A percentile compares a stretch with the other conserved stretches of the same genome.
Conservation (phyloP, 352 stramenopile species). For the Albugo candida region DNA sequence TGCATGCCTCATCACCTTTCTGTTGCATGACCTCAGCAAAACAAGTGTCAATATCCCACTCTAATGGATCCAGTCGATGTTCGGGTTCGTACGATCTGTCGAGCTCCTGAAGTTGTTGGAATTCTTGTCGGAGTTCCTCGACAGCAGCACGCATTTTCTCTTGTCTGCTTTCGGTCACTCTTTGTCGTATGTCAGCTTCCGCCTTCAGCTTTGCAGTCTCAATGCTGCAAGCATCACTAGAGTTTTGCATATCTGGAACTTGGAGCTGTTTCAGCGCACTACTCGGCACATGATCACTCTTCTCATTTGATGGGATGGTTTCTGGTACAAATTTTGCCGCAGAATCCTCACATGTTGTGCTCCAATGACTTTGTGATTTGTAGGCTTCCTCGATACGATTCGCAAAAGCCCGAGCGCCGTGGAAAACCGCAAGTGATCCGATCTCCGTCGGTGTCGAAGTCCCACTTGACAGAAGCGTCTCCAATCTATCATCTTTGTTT, state of each 20-base stretch:
- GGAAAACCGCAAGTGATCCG: slow-evolving; percentile 33
- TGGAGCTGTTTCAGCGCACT: slow-evolving; percentile 15
- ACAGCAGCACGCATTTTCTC: slow-evolving; percentile 76
- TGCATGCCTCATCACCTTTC: slow-evolving; percentile 55
- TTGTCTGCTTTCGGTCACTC: slow-evolving; percentile 50
- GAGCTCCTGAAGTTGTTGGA: slow-evolving; percentile 37
- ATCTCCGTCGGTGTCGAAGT: slow-evolving; percentile 17
- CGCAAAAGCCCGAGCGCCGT: slow-evolving; percentile 52
- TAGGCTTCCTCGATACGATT: slow-evolving; percentile 26
- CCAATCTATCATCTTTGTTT: slow-evolving; percentile 18
- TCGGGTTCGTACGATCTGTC: slow-evolving; percentile 31
- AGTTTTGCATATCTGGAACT: slow-evolving; percentile 47
- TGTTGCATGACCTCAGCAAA: slow-evolving; percentile 49
- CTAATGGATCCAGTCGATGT: slow-evolving; percentile 32
- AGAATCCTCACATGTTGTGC: too few relatives aligned
- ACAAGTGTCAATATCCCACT: slow-evolving; percentile 80
- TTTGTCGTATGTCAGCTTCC: slow-evolving; percentile 59
- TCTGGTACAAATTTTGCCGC: too few relatives aligned
- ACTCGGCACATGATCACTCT: too few relatives aligned
- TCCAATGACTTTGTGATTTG: too few relatives aligned
- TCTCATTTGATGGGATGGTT: too few relatives aligned
- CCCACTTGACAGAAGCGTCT: slow-evolving; percentile 1
- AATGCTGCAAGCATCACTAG: slow-evolving; percentile 75
- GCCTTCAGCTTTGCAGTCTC: slow-evolving; percentile 83
- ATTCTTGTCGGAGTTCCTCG: slow-evolving; percentile 61